phyloP scores from a whole-genome alignment of 345 rosid species.

The Physaria fendleri region DNA sequence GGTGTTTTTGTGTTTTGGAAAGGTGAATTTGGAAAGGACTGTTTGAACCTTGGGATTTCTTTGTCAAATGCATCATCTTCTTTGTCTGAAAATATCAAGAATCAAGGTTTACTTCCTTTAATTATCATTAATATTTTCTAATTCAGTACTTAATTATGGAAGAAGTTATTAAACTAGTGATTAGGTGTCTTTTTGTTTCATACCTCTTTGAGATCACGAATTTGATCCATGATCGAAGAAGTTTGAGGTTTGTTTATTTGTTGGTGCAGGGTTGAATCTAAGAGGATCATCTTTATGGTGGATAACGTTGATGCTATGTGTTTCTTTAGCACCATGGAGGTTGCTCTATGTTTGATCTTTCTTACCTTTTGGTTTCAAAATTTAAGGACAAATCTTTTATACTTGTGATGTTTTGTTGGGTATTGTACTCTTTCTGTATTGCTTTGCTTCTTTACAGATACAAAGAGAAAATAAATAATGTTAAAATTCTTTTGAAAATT shows the following conservation, averaged over 20 bases:
- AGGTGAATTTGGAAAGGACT: slow-evolving; percentile 86
- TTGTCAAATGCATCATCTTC: slow-evolving; percentile 31
- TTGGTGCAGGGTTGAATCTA: slow-evolving; percentile 19
- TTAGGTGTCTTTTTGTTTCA: too few relatives aligned
- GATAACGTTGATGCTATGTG: neutral
- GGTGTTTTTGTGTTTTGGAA: neutral
- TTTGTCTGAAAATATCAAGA: slow-evolving; percentile 32
- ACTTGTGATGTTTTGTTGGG: neutral
- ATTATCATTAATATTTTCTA: neutral
- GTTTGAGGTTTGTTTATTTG: neutral
- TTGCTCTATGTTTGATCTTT: neutral
- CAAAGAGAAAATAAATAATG: too few relatives aligned
- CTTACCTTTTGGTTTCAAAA: neutral
- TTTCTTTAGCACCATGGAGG: slow-evolving; percentile 12
- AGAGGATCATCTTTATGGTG: slow-evolving; percentile 19
- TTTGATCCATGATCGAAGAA: too few relatives aligned
- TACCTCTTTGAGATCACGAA: too few relatives aligned
- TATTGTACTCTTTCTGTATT: neutral
- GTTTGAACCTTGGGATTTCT: slow-evolving; percentile 49
- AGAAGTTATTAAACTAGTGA: too few relatives aligned
- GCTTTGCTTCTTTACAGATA: neutral
- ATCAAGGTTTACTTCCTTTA: slow-evolving; percentile 36
- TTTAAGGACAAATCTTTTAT: slow-evolving; percentile 3
- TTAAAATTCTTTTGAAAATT: too few relatives aligned
- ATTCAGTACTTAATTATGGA: neutral